A percentile compares a stretch with the other conserved stretches of the same genome.
These are phyloP conservation scores for Ceratocystis variospora DNA, from an alignment of 2,329 filamentous ascomycete genomes.

Conservation along the genomic window DNA sequence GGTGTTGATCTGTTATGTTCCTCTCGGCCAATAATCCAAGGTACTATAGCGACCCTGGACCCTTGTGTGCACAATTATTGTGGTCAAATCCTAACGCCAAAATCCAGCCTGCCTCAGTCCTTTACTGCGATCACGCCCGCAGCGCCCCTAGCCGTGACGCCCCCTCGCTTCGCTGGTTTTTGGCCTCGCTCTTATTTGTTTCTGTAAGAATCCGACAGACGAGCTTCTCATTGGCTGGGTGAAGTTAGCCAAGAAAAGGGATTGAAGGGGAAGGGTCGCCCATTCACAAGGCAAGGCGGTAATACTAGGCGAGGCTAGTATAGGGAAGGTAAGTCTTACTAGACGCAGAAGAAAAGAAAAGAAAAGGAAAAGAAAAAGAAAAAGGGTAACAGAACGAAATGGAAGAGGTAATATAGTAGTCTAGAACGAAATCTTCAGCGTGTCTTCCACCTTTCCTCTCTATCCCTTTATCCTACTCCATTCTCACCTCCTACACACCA, in stretches of 20 bases:
- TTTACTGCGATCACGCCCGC: background rate
- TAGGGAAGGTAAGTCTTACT: no score
- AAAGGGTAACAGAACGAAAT: no score
- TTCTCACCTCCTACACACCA: no score
- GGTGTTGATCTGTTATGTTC: background rate
- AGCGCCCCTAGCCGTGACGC: background rate
- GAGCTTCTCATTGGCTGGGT: no score
- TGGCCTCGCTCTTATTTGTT: background rate
- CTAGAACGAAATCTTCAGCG: no score
- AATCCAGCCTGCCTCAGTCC: background rate
- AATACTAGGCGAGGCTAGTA: no score
- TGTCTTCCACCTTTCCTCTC: background rate
- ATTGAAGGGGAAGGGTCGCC: no score
- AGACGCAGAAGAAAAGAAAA: no score
- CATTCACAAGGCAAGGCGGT: no score
- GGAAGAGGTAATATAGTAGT: no score
- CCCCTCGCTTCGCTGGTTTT: background rate
- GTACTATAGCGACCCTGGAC: background rate
- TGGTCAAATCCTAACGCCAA: background rate
- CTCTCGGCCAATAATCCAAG: background rate
- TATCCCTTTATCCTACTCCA: background rate
- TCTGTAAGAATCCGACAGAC: background rate
- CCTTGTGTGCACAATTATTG: background rate
- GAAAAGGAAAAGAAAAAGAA: no score
- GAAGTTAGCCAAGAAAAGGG: no score